These are phyloP conservation scores for Megacollybia marginata DNA, from an alignment of 768 basidiomycete species.

Conservation along the genomic window DNA sequence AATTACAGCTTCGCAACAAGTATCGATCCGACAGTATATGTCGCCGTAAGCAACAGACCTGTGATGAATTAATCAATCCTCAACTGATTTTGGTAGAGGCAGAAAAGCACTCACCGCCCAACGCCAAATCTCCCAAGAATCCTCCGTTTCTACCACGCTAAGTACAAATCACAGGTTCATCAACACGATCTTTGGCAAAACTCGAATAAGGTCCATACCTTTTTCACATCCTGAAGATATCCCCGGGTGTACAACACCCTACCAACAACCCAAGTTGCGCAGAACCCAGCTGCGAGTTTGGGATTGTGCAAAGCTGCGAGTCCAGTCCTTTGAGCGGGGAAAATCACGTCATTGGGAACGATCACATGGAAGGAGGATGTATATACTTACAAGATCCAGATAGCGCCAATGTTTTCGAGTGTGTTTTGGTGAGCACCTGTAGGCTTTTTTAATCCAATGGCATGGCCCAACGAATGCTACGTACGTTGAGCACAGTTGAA, in stretches of 20 bases:
- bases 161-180: no score
- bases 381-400: constrained; percentile 13
- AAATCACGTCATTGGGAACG: constrained; percentile 1
- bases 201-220: no score
- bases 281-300: constrained; percentile 28
- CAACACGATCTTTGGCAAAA: no score
- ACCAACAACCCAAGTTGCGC: constrained; percentile 29
- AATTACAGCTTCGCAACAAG: no score
- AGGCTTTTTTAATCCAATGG: not conserved
- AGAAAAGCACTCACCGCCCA: no score
- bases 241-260: constrained; percentile 41
- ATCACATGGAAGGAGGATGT: not conserved
- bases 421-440: constrained; percentile 24
- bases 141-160: no score
- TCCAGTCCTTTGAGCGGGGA: constrained; percentile 21
- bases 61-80: no score
- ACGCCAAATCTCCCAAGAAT: no score
- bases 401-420: constrained; percentile 15
- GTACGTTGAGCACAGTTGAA: constrained; percentile 27
- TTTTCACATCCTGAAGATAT: constrained; percentile 16
- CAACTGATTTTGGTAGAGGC: no score
- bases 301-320: constrained; percentile 36
- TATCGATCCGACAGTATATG: no score
- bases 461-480: not conserved
- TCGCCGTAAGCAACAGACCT: no score